Evolutionary conservation across 2,329 filamentous ascomycete genomes (phyloP).

Genomic region (Trichoderma aggressivum): DNA sequence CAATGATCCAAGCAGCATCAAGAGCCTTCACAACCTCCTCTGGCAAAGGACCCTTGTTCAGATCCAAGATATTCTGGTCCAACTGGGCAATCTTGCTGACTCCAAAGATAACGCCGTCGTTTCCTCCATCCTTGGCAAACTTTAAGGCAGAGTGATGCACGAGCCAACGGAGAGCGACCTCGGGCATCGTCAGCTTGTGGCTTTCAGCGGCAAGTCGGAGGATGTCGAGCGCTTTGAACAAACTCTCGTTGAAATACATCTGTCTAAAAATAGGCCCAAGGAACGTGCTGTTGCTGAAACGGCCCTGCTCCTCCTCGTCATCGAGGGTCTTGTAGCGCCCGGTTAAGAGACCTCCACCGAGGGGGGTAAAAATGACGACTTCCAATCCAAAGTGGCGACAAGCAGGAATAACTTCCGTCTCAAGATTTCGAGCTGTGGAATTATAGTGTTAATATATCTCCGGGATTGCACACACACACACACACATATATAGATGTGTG

Average conservation of each 20-base stretch:
- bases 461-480: not conserved
- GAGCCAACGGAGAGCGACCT: conserved; percentile 66
- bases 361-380: conserved; percentile 8
- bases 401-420: conserved; percentile 64
- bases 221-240: conserved; percentile 55
- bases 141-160: conserved; percentile 58
- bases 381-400: conserved; percentile 14
- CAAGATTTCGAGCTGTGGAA: conserved; percentile 53
- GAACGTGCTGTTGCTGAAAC: not conserved
- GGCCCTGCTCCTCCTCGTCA: not conserved
- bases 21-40: conserved; percentile 58
- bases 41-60: conserved; percentile 63
- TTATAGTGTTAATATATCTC: not conserved
- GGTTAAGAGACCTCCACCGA: conserved; percentile 7
- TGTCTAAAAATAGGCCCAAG: not conserved
- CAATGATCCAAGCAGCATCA: conserved; percentile 8
- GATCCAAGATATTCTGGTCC: conserved; percentile 45
- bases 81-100: conserved; percentile 48
- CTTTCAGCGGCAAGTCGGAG: conserved; percentile 62
- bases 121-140: conserved; percentile 34
- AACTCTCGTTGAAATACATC: conserved; percentile 60
- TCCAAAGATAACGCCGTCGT: conserved; percentile 51
- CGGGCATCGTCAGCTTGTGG: conserved; percentile 61
- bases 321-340: not conserved
- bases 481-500: not conserved